Base-by-base conservation (phyloP, 768 basidiomycete genomes). In the Suillus brevipes region DNA sequence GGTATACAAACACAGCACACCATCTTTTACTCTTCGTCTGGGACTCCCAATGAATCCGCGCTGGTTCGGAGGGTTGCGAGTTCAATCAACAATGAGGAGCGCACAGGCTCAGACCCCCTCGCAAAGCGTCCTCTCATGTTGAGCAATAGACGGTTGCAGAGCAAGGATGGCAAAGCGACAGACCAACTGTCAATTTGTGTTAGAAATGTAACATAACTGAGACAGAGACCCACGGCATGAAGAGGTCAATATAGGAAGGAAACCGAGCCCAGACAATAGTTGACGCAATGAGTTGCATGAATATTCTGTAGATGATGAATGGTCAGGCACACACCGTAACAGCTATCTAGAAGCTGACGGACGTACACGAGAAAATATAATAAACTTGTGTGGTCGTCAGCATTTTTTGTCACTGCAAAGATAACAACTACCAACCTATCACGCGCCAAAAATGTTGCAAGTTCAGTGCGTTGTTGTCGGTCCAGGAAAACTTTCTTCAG, bases 131-230 rank as follows among this genome's bases (percentile, higher is more conserved):
- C 47, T 49, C 73, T 72, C 67, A 72, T 73, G 57, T 68, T 67
- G 47, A 74, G 65, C 13, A 74, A 65, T 12, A 73, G 66, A 38
- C 69, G 71, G 52, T 65, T 68, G 16, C 73, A 72, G 18, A 74
- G 67, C 2, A 74, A 43, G 10, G 72, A 72, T 2, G 73, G 72
- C 4, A 73, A 63, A 13, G 72, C 71, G 2, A 70, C 62, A 6
- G 71, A 70, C 73, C 73, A 74, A 7, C 73, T 74, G 40, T 18
- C 28, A 28, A 34, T 23, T 45, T 38, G 55, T 60, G 34, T 25
- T 37, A 64, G 57, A 42, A n/a, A 28, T 34, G 13, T 49, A 43
- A 20, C 18, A 42, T 25, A 58, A n/a, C 4, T 31, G 25, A 45
- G 14, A 52, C 31, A 56, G 37, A 34, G 42, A 69, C 72, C 7